These are phyloP conservation scores for Phytophthora foliorum DNA, from an alignment of 352 stramenopile genomes.

Conservation along the genomic window DNA sequence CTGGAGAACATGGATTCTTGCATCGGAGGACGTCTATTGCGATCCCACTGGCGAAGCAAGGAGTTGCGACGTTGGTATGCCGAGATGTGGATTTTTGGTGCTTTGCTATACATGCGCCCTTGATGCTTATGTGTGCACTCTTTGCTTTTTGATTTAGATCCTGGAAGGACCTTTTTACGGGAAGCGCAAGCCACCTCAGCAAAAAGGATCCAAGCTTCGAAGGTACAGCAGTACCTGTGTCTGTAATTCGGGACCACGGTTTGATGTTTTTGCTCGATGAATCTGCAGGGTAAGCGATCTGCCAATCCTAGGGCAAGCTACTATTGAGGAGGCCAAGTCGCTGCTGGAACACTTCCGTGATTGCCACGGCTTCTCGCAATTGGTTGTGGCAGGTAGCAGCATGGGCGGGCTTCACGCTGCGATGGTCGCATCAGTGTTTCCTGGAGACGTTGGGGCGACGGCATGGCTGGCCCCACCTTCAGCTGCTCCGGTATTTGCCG, in stretches of 20 bases:
- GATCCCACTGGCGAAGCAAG: conserved; percentile 69
- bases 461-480: conserved; percentile 82
- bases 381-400: conserved; percentile 78
- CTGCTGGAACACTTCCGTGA: conserved; percentile 72
- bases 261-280: conserved; percentile 1
- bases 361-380: conserved; percentile 56
- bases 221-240: conserved; percentile 35
- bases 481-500: conserved; percentile 74
- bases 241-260: not conserved
- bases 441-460: conserved; percentile 68
- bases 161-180: conserved; percentile 86
- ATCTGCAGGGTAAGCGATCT: conserved; percentile 67
- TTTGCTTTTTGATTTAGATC: conserved; percentile 48
- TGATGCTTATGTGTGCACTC: not conserved
- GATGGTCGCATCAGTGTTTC: conserved; percentile 80
- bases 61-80: conserved; percentile 71
- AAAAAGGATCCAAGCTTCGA: conserved; percentile 82
- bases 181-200: conserved; percentile 63
- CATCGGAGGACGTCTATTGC: conserved; percentile 73
- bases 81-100: not conserved
- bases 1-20: conserved; percentile 80
- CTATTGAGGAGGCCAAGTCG: conserved; percentile 88
- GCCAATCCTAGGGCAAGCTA: conserved; percentile 78
- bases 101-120: not conserved
- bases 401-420: conserved; percentile 84